Evolutionary conservation across 129 eudicot species (phyloP).

Genomic region (Pittosporum tobira): DNA sequence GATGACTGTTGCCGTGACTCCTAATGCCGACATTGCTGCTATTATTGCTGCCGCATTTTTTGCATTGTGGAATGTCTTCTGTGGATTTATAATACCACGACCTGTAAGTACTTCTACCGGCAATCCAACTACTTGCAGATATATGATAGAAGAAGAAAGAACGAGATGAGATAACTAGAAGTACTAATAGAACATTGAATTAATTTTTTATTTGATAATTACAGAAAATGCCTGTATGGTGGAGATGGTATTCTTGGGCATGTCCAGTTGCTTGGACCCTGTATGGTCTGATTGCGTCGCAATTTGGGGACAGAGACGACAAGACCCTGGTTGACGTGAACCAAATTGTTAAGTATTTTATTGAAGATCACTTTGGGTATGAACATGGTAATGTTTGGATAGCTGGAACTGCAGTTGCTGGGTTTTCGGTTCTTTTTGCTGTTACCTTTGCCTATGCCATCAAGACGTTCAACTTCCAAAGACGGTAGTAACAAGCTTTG

Average conservation of each 20-base stretch:
- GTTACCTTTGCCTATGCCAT: slow-evolving; percentile 29
- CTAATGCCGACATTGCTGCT: slow-evolving; percentile 44
- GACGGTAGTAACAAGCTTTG: slow-evolving; percentile 16
- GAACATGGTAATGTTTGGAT: slow-evolving; percentile 33
- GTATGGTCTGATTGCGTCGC: slow-evolving; percentile 41
- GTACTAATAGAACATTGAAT: no score
- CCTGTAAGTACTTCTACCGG: slow-evolving; percentile 24
- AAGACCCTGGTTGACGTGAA: background rate
- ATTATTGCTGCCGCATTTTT: slow-evolving; percentile 40
- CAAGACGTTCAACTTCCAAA: slow-evolving; percentile 41
- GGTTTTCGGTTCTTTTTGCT: slow-evolving; percentile 16
- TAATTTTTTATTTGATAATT: no score
- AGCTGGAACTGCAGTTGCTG: slow-evolving; percentile 29
- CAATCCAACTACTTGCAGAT: no score
- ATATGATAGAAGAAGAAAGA: no score
- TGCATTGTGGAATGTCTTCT: slow-evolving; percentile 50
- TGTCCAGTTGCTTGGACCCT: slow-evolving; percentile 42
- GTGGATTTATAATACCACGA: slow-evolving; percentile 59
- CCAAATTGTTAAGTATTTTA: slow-evolving; percentile 19
- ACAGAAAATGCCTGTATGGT: slow-evolving; percentile 49
- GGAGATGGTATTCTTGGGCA: slow-evolving; percentile 51
- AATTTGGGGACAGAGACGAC: slow-evolving; percentile 29
- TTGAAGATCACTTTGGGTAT: slow-evolving; percentile 27
- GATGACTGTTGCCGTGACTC: slow-evolving; percentile 64
- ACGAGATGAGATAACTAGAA: no score